Conservation (phyloP, 2,329 filamentous ascomycete genomes). For the Trichoderma pleuroti region DNA sequence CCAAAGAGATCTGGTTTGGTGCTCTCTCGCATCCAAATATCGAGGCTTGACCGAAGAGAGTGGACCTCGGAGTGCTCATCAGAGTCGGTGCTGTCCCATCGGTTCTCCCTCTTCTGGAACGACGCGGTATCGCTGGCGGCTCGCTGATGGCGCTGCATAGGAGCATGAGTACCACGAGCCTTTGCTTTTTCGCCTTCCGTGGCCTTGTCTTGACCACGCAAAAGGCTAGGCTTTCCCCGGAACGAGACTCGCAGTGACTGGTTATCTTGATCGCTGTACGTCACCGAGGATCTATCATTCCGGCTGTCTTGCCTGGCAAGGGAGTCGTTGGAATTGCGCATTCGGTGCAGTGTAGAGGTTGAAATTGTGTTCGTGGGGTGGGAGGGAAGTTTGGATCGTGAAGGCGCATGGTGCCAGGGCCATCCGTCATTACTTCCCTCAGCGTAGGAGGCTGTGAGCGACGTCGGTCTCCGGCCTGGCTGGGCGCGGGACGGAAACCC, state of each 20-base stretch:
- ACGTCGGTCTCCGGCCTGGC: conserved; percentile 26
- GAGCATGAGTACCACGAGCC: conserved; percentile 22
- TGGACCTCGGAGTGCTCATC: conserved; percentile 38
- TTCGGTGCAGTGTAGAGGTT: conserved; percentile 50
- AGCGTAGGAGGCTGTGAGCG: conserved; percentile 31
- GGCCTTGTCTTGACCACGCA: not conserved
- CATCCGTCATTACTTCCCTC: conserved; percentile 48
- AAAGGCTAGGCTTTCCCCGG: conserved; percentile 12
- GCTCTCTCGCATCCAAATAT: conserved; percentile 58
- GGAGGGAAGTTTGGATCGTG: conserved; percentile 50
- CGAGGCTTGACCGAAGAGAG: conserved; percentile 49
- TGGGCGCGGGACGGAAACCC: conserved; percentile 30
- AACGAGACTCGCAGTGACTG: conserved; percentile 21
- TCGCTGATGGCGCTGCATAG: conserved; percentile 39
- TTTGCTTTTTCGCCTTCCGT: conserved; percentile 25
- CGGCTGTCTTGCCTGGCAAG: conserved; percentile 35
- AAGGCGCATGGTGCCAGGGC: conserved; percentile 38
- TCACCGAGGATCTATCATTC: conserved; percentile 32
- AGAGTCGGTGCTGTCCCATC: conserved; percentile 44
- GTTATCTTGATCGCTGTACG: not conserved
- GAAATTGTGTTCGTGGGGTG: conserved; percentile 59
- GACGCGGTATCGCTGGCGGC: conserved; percentile 47
- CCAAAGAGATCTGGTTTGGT: conserved; percentile 50
- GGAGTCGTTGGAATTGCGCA: conserved; percentile 50
- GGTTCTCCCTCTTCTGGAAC: conserved; percentile 38